Conservation (phyloP, 2,329 filamentous ascomycete genomes). For the Exophiala viscosa region DNA sequence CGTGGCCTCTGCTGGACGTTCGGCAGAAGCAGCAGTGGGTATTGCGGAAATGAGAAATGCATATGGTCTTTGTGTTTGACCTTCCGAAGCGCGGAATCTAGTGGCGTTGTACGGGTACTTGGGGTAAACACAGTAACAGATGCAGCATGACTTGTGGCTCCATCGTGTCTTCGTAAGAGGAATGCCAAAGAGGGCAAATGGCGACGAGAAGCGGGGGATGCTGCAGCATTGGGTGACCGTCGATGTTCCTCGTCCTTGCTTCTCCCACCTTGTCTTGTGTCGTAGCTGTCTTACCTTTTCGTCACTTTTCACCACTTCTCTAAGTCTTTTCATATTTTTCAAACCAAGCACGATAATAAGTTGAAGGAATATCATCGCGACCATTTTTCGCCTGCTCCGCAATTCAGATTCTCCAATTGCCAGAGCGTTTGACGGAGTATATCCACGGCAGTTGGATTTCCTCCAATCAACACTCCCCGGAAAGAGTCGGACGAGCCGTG, state of each 20-base stretch:
- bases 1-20: not conserved
- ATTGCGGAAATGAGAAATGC: too few relatives aligned
- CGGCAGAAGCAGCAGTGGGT: not conserved
- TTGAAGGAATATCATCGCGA: slow-evolving; percentile 8
- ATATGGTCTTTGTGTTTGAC: too few relatives aligned
- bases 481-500: slow-evolving; percentile 17
- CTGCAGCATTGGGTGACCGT: slow-evolving; percentile 1
- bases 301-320: slow-evolving; percentile 1
- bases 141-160: too few relatives aligned
- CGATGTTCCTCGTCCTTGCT: not conserved
- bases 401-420: slow-evolving; percentile 24
- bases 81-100: too few relatives aligned
- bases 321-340: not conserved
- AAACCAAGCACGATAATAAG: slow-evolving; percentile 17
- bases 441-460: slow-evolving; percentile 12
- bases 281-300: not conserved
- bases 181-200: not conserved
- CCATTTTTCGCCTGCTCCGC: slow-evolving; percentile 24
- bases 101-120: not conserved
- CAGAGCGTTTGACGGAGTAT: slow-evolving; percentile 6
- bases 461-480: slow-evolving; percentile 22
- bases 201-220: slow-evolving; percentile 1
- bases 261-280: not conserved
- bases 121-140: not conserved
- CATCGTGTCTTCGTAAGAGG: not conserved